phyloP scores from a whole-genome alignment of 2,329 filamentous ascomycete species.

The Apiospora hydei region DNA sequence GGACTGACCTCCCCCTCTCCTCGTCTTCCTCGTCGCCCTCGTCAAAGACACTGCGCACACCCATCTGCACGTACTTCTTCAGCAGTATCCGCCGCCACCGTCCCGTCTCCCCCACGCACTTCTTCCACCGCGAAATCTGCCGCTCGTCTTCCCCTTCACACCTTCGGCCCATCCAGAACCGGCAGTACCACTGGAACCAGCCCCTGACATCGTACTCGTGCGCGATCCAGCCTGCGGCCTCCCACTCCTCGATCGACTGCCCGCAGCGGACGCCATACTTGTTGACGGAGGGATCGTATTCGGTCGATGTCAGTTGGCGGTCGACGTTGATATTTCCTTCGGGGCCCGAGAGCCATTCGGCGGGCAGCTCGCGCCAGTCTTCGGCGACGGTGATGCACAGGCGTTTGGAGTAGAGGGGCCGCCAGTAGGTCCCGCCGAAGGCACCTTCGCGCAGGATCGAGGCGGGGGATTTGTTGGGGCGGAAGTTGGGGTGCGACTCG shows the following conservation, averaged over 20 bases:
- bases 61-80: conserved; percentile 57
- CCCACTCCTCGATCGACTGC: conserved; percentile 63
- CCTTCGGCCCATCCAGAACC: conserved; percentile 57
- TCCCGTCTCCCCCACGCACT: conserved; percentile 59
- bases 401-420: conserved; percentile 52
- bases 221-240: conserved; percentile 61
- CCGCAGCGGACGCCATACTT: conserved; percentile 61
- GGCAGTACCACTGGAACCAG: conserved; percentile 65
- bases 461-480: conserved; percentile 60
- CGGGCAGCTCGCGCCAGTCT: conserved; percentile 56
- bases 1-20: conserved; percentile 55
- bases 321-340: conserved; percentile 35
- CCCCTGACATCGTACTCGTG: conserved; percentile 60
- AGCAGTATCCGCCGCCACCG: conserved; percentile 58
- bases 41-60: conserved; percentile 49
- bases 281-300: conserved; percentile 57
- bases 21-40: conserved; percentile 52
- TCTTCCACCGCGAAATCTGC: conserved; percentile 59
- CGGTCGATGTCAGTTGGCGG: conserved; percentile 47
- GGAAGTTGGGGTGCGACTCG: conserved; percentile 50
- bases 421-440: conserved; percentile 61
- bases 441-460: conserved; percentile 59
- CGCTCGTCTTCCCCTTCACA: conserved; percentile 55
- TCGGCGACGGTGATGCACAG: conserved; percentile 50
- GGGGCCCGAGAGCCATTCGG: conserved; percentile 51